phyloP scores from a whole-genome alignment of 768 basidiomycete genomes.

The Pisolithus marmoratus region DNA sequence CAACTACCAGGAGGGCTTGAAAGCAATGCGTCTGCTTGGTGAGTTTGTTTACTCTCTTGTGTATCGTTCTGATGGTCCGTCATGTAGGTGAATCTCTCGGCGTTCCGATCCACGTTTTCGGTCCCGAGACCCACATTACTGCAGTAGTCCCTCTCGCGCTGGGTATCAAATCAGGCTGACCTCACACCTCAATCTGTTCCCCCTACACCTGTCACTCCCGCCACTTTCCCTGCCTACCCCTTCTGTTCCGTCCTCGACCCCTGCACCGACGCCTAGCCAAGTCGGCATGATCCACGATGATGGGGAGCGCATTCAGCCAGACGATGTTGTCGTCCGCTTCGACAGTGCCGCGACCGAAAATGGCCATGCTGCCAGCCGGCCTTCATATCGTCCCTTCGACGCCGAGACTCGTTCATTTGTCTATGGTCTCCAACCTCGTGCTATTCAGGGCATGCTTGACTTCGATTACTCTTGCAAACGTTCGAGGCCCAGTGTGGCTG shows the following conservation, averaged over 20 bases:
- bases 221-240: slow-evolving; percentile 16
- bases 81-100: slow-evolving; percentile 76
- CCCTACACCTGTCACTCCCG: slow-evolving; percentile 41
- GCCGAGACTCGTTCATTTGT: slow-evolving; percentile 93
- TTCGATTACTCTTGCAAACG: slow-evolving; percentile 99
- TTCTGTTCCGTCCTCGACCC: slow-evolving; percentile 4
- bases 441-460: slow-evolving; percentile 98
- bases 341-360: slow-evolving; percentile 34
- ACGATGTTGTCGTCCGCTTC: slow-evolving; percentile 91
- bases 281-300: slow-evolving; percentile 73
- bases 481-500: slow-evolving; percentile 84
- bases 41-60: slow-evolving; percentile 4
- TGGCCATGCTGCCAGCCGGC: slow-evolving; percentile 44
- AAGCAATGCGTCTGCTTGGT: slow-evolving; percentile 94
- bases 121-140: slow-evolving; percentile 98
- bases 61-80: not conserved
- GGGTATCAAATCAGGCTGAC: slow-evolving; percentile 48
- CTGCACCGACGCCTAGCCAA: slow-evolving; percentile 35
- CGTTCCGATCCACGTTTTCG: slow-evolving; percentile 94
- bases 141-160: slow-evolving; percentile 98
- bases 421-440: slow-evolving; percentile 97
- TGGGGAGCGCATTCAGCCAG: slow-evolving; percentile 75
- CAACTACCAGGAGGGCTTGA: slow-evolving; percentile 98
- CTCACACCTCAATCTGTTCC: slow-evolving; percentile 33
- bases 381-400: slow-evolving; percentile 89